phyloP scores from a whole-genome alignment of 163 green algal species.

The Prototheca stagnorum region DNA sequence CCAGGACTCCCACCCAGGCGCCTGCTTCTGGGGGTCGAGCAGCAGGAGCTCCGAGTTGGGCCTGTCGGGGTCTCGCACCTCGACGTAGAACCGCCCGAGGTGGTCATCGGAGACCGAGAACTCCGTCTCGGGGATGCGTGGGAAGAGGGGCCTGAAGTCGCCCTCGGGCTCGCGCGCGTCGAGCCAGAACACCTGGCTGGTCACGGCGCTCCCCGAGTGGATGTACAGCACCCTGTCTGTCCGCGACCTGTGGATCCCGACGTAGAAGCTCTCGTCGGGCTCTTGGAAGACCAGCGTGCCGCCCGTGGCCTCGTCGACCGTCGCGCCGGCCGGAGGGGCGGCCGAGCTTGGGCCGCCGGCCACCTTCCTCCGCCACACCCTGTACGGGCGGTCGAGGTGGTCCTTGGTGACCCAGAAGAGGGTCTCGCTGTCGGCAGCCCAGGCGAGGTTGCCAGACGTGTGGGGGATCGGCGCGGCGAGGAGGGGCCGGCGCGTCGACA shows the following conservation, averaged over 20 bases:
- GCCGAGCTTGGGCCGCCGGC: constrained; percentile 10
- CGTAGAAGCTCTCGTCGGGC: constrained; percentile 55
- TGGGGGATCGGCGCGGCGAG: constrained; percentile 40
- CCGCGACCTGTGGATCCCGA: constrained; percentile 36
- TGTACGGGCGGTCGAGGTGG: constrained; percentile 38
- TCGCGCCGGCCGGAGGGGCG: neutral
- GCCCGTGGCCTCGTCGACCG: neutral
- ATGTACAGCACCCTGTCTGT: constrained; percentile 51
- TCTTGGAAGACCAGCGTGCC: constrained; percentile 43
- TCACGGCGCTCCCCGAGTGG: constrained; percentile 43
- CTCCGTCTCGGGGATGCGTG: constrained; percentile 43
- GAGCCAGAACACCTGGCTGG: constrained; percentile 50
- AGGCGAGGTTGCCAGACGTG: constrained; percentile 59
- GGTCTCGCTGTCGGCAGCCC: constrained; percentile 61
- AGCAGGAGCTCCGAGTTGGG: constrained; percentile 61
- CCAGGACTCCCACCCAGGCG: constrained; percentile 1
- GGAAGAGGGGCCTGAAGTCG: constrained; percentile 39
- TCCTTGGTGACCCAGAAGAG: constrained; percentile 73
- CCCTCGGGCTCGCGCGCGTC: constrained; percentile 29
- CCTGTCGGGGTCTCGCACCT: constrained; percentile 18
- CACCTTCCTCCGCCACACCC: constrained; percentile 38
- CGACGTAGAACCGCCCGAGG: constrained; percentile 35
- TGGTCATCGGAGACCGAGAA: constrained; percentile 37
- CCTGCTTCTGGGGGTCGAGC: constrained; percentile 9
- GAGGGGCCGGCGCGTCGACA: constrained; percentile 37